Percentiles rank a stretch among this genome's conserved stretches.
Conservation (phyloP, 768 basidiomycete genomes). For the Panus rudis region DNA sequence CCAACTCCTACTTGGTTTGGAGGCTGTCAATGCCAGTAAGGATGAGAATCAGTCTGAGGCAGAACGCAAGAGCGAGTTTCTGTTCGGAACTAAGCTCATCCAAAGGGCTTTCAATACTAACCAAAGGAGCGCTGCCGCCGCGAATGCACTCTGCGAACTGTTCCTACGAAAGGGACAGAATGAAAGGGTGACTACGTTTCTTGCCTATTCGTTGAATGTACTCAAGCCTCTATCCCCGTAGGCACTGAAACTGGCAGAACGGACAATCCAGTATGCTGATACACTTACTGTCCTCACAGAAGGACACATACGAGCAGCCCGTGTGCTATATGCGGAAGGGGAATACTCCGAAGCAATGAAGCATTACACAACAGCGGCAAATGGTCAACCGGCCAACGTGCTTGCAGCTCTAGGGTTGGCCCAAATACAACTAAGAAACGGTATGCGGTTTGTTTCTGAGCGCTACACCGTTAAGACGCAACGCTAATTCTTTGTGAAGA, state of each 20-base stretch:
- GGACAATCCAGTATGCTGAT: conserved; percentile 91
- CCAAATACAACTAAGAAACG: conserved; percentile 78
- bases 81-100: conserved; percentile 60
- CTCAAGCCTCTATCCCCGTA: conserved; percentile 21
- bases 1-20: conserved; percentile 76
- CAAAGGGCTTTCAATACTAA: conserved; percentile 78
- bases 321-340: conserved; percentile 72
- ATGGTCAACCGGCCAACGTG: conserved; percentile 68
- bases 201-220: neutral
- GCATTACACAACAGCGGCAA: conserved; percentile 60
- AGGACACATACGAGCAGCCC: conserved; percentile 77
- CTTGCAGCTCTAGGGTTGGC: conserved; percentile 80
- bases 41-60: conserved; percentile 53
- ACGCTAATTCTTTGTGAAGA: conserved; percentile 34
- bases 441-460: conserved; percentile 33
- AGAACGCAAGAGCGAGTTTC: conserved; percentile 54
- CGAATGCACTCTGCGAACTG: conserved; percentile 76
- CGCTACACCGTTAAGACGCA: neutral
- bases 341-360: conserved; percentile 54
- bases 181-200: conserved; percentile 39
- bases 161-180: conserved; percentile 67
- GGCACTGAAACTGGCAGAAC: conserved; percentile 90
- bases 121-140: conserved; percentile 72
- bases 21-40: conserved; percentile 83
- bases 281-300: conserved; percentile 80